These are phyloP conservation scores for Carex myosuroides DNA, from an alignment of 176 grass and related monocot genomes.

Conservation along the genomic window DNA sequence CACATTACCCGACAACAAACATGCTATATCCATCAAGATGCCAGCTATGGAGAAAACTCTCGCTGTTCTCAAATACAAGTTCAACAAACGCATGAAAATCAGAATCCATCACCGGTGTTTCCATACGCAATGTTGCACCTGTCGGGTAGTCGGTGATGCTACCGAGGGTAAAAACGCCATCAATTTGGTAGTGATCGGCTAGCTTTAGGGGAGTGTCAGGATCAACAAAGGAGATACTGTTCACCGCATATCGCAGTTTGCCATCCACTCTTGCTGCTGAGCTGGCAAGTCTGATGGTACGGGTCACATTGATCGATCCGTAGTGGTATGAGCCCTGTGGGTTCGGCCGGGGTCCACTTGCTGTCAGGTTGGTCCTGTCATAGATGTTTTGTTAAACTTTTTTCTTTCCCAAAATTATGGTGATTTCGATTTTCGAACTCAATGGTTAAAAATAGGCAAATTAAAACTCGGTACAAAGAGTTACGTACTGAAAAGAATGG, in stretches of 20 bases:
- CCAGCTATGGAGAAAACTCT: constrained; percentile 65
- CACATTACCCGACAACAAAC: constrained; percentile 67
- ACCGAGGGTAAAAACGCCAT: constrained; percentile 51
- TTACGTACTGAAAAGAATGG: constrained; percentile 34
- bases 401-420: not conserved
- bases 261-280: constrained; percentile 34
- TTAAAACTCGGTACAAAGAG: not conserved
- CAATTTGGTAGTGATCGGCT: constrained; percentile 74
- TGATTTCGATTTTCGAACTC: not conserved
- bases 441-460: not conserved
- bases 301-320: constrained; percentile 67
- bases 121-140: not conserved
- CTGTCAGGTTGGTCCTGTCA: constrained; percentile 68
- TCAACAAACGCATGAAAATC: constrained; percentile 66
- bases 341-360: constrained; percentile 83
- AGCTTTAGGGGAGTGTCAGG: constrained; percentile 82
- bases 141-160: constrained; percentile 46
- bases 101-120: constrained; percentile 65
- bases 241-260: constrained; percentile 62
- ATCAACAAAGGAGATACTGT: constrained; percentile 65
- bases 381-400: not conserved
- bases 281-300: constrained; percentile 60
- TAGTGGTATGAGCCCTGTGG: constrained; percentile 95
- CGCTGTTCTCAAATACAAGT: constrained; percentile 66
- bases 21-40: constrained; percentile 75